Conservation (phyloP, 306 rosid species). For the Senna tora region DNA sequence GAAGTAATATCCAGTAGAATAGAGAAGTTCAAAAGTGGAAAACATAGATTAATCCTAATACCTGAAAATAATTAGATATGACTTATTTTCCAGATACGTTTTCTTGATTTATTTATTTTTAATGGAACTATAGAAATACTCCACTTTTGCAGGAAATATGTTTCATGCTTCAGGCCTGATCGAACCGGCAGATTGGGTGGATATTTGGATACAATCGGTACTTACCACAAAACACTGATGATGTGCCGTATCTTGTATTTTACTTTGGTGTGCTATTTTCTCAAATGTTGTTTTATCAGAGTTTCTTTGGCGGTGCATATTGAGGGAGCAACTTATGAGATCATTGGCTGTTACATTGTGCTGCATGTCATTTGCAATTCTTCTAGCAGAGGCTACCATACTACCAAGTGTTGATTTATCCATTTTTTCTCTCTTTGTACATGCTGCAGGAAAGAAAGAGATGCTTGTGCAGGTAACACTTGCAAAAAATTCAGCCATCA, state of each 20-base stretch:
- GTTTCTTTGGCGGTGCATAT: constrained; percentile 86
- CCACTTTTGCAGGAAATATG: constrained; percentile 71
- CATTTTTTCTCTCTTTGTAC: constrained; percentile 83
- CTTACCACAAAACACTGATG: constrained; percentile 32
- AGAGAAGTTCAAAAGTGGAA: not conserved
- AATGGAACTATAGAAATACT: not conserved
- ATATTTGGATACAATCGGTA: constrained; percentile 74
- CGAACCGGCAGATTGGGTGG: constrained; percentile 73
- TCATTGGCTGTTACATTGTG: constrained; percentile 70
- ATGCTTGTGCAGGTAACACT: constrained; percentile 77
- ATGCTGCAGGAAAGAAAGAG: constrained; percentile 65
- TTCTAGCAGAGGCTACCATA: constrained; percentile 92
- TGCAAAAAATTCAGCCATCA: constrained; percentile 2
- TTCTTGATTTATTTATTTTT: not conserved
- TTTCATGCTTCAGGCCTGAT: constrained; percentile 81
- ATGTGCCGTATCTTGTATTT: constrained; percentile 12
- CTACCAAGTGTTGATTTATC: constrained; percentile 80
- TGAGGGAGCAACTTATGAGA: constrained; percentile 72
- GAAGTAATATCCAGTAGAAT: constrained; percentile 14
- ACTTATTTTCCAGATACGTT: not conserved
- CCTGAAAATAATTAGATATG: not conserved
- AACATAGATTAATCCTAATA: not conserved
- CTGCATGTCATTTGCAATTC: constrained; percentile 77
- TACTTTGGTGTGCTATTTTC: not conserved
- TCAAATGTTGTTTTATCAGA: constrained; percentile 53